A percentile compares a stretch with the other conserved stretches of the same genome.
phyloP scores from a whole-genome alignment of 768 basidiomycete genomes.

The Fomitopsis serialis region DNA sequence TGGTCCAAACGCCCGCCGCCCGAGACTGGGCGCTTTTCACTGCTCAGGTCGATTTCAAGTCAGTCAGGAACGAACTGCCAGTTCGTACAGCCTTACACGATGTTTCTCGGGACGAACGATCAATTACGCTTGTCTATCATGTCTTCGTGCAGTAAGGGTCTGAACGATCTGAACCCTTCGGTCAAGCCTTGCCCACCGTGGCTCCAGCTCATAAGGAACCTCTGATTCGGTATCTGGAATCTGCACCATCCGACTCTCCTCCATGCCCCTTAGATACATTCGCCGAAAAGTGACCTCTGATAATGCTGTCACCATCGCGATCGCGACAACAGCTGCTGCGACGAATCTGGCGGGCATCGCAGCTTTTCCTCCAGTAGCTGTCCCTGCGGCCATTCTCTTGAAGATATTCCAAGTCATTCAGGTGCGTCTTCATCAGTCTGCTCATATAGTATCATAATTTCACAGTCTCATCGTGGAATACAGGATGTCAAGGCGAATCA shows the following conservation, averaged over 20 bases:
- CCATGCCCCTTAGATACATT: slow-evolving; percentile 26
- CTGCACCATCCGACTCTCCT: background rate
- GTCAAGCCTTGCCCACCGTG: no score
- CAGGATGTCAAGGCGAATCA: slow-evolving; percentile 33
- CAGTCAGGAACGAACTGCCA: background rate
- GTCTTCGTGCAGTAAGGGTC: no score
- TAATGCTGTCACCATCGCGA: slow-evolving; percentile 25
- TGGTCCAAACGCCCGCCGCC: no score
- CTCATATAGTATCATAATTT: background rate
- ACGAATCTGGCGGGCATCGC: slow-evolving; percentile 27
- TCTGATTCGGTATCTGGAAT: background rate
- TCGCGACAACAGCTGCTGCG: slow-evolving; percentile 24
- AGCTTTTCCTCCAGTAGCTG: slow-evolving; percentile 39
- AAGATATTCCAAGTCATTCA: slow-evolving; percentile 42
- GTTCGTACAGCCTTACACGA: background rate
- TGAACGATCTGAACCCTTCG: no score
- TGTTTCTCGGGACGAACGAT: background rate
- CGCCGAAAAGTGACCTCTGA: slow-evolving; percentile 22
- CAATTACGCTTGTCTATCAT: background rate
- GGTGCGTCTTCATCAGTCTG: slow-evolving; percentile 21
- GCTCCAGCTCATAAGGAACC: background rate
- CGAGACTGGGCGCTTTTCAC: no score
- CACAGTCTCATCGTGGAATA: background rate
- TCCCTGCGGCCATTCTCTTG: slow-evolving; percentile 34
- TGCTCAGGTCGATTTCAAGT: no score